Conservation (phyloP, 1,284 basidiomycete species). For the Trichosporon inkin region DNA sequence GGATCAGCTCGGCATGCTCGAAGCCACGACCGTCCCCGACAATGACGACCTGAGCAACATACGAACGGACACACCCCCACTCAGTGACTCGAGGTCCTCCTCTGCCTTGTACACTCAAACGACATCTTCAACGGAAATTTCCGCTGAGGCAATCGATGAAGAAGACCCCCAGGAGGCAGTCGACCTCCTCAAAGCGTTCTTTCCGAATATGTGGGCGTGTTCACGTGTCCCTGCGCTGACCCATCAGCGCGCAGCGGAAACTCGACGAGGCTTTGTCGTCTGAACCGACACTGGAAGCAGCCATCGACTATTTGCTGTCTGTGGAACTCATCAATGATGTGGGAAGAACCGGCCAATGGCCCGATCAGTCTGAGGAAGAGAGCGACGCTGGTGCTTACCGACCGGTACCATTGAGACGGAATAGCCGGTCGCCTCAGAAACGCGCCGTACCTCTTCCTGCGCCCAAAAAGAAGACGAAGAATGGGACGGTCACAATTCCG, state of each 20-base stretch:
- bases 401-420: background rate
- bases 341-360: conserved; percentile 35
- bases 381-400: background rate
- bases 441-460: background rate
- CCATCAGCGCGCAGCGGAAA: conserved; percentile 12
- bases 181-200: conserved; percentile 33
- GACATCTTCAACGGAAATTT: background rate
- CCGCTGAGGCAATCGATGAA: background rate
- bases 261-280: conserved; percentile 28
- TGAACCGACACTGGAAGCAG: conserved; percentile 25
- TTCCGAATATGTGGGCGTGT: conserved; percentile 30
- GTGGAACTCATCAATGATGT: conserved; percentile 39
- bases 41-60: conserved; percentile 7
- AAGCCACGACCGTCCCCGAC: conserved; percentile 47
- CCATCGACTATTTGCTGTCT: conserved; percentile 43
- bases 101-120: background rate
- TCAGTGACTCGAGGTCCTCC: background rate
- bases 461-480: conserved; percentile 13
- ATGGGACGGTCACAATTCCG: conserved; percentile 22
- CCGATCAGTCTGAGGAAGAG: conserved; percentile 22
- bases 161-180: conserved; percentile 11
- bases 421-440: background rate
- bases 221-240: background rate
- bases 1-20: conserved; percentile 44
- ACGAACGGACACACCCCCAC: background rate